These are phyloP conservation scores for Pseudoscleropodium purum DNA, from an alignment of 225 moss, liverwort and hornwort genomes.

Conservation along the genomic window DNA sequence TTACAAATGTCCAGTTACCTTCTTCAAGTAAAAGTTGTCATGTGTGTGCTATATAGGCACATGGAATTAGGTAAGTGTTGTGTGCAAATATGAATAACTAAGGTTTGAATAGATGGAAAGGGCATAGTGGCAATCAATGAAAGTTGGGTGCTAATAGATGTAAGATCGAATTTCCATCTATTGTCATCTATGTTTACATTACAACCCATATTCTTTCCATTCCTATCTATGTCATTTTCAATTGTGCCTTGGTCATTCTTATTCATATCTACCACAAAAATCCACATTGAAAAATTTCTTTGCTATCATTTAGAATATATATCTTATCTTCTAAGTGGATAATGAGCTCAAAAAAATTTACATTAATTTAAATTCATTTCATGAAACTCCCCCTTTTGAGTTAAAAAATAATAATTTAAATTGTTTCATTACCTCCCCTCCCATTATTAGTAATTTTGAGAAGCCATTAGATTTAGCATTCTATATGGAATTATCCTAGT, in stretches of 20 bases:
- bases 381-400: no score
- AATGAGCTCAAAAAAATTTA: no score
- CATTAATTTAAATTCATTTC: no score
- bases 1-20: accelerated
- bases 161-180: accelerated
- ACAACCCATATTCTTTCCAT: background rate
- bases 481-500: no score
- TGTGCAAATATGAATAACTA: accelerated
- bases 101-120: background rate
- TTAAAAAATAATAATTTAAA: no score
- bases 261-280: background rate
- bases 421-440: no score
- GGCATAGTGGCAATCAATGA: accelerated
- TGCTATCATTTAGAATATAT: background rate
- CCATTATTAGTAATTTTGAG: no score
- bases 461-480: no score
- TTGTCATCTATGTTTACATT: background rate
- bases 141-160: accelerated
- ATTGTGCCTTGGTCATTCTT: accelerated
- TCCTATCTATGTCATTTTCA: background rate
- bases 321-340: no score
- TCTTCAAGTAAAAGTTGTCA: accelerated
- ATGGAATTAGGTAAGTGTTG: background rate
- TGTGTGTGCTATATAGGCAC: background rate
- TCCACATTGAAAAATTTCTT: background rate